Percentiles rank a stretch among this genome's conserved stretches.
These are phyloP conservation scores for Ceratocystis alfenasii DNA, from an alignment of 2,329 filamentous ascomycete genomes.

Conservation along the genomic window DNA sequence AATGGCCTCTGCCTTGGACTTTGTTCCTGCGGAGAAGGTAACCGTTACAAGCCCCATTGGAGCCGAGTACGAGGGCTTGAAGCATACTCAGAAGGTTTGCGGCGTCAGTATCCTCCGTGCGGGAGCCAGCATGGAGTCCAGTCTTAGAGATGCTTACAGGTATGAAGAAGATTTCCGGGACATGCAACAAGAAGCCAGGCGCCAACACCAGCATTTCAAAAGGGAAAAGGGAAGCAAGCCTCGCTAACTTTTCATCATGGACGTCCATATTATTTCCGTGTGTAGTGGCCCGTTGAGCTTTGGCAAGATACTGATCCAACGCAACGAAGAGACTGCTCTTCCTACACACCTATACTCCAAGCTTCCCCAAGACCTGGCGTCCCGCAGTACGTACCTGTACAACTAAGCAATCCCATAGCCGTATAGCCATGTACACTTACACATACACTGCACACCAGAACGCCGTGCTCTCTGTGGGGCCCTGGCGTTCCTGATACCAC, in stretches of 20 bases:
- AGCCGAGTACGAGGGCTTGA: slow-evolving; percentile 17
- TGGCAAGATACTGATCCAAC: slow-evolving; percentile 29
- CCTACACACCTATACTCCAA: slow-evolving; percentile 28
- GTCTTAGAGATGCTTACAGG: slow-evolving; percentile 27
- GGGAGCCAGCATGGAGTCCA: slow-evolving; percentile 28
- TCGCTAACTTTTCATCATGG: neutral
- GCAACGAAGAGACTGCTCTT: slow-evolving; percentile 28
- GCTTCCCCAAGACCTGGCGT: slow-evolving; percentile 25
- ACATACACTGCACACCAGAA: neutral
- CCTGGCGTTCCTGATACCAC: neutral
- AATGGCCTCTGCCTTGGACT: slow-evolving; percentile 22
- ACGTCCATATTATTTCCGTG: neutral
- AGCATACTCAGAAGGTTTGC: slow-evolving; percentile 24
- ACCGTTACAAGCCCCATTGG: slow-evolving; percentile 23
- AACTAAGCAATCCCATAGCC: neutral
- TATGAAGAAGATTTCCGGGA: slow-evolving; percentile 19
- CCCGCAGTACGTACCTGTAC: slow-evolving; percentile 15
- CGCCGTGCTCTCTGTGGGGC: neutral
- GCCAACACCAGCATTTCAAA: neutral
- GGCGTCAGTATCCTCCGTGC: slow-evolving; percentile 29
- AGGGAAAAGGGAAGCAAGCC: neutral
- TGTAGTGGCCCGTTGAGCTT: slow-evolving; percentile 27
- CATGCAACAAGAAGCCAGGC: neutral
- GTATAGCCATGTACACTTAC: neutral
- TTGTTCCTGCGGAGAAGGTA: slow-evolving; percentile 18